These are phyloP conservation scores for Ustilago vetiveriae DNA, from an alignment of 1,284 basidiomycete genomes.

Conservation along the genomic window DNA sequence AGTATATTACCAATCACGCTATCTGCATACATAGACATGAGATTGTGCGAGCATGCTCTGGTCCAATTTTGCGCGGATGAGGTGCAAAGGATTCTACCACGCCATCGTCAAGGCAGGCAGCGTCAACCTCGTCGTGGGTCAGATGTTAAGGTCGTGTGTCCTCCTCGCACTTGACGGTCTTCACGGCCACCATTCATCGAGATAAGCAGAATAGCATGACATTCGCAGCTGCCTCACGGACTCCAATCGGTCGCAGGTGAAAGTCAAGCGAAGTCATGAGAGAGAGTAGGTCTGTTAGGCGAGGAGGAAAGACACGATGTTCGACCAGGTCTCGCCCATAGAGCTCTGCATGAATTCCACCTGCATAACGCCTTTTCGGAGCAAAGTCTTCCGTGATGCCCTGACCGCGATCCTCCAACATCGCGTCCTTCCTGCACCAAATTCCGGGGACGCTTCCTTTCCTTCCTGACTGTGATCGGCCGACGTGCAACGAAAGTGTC, in stretches of 20 bases:
- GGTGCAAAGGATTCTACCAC: too few relatives aligned
- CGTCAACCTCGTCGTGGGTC: not conserved
- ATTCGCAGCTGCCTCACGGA: not conserved
- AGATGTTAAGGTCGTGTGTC: constrained; percentile 5
- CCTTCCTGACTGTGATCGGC: too few relatives aligned
- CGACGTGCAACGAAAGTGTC: too few relatives aligned
- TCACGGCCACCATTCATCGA: not conserved
- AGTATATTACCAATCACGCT: too few relatives aligned
- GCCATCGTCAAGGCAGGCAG: too few relatives aligned
- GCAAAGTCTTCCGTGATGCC: not conserved
- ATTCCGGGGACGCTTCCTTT: too few relatives aligned
- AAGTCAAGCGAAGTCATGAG: not conserved
- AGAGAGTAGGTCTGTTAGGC: not conserved
- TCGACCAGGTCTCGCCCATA: not conserved
- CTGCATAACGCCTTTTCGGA: not conserved
- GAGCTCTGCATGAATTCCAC: not conserved
- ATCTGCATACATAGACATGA: too few relatives aligned
- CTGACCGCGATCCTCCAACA: not conserved
- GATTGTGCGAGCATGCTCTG: too few relatives aligned
- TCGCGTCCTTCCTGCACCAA: not conserved
- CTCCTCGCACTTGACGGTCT: constrained; percentile 19
- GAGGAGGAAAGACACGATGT: too few relatives aligned
- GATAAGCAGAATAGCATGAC: constrained; percentile 1
- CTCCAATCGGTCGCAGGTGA: not conserved
- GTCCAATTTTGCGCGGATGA: too few relatives aligned